Evolutionary conservation across 768 basidiomycete genomes (phyloP).

Genomic region (Lactifluus echinatus): DNA sequence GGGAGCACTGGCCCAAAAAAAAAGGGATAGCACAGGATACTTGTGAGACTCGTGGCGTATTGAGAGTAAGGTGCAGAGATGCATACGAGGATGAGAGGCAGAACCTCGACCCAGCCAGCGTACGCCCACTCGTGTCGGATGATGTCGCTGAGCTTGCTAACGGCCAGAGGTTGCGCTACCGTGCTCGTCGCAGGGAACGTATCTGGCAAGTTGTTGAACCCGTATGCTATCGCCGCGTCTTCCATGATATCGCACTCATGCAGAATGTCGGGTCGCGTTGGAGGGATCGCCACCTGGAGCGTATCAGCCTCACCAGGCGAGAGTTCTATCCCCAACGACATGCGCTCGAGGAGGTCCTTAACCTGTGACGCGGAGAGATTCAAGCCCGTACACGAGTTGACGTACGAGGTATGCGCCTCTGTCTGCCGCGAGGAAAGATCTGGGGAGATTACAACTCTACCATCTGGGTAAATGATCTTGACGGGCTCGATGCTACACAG

Average conservation of each 20-base stretch:
- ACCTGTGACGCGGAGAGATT: conserved; percentile 57
- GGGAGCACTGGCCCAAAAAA: conserved; percentile 67
- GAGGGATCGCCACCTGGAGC: conserved; percentile 69
- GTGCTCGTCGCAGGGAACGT: conserved; percentile 92
- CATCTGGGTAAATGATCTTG: conserved; percentile 72
- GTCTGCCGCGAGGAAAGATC: conserved; percentile 67
- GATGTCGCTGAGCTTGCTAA: conserved; percentile 85
- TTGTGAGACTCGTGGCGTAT: too few relatives aligned
- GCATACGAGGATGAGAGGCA: conserved; percentile 86
- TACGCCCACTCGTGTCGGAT: conserved; percentile 86
- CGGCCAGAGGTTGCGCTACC: conserved; percentile 83
- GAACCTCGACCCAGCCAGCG: conserved; percentile 92
- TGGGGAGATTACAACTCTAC: conserved; percentile 67
- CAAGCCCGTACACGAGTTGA: conserved; percentile 94
- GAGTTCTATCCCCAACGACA: conserved; percentile 60
- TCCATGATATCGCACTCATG: conserved; percentile 99
- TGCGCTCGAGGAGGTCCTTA: conserved; percentile 64
- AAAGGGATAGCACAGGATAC: too few relatives aligned
- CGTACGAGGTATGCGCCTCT: conserved; percentile 75
- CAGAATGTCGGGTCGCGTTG: conserved; percentile 96
- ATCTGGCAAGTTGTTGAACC: conserved; percentile 92
- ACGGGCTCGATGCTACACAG: conserved; percentile 81
- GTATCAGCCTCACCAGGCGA: conserved; percentile 53
- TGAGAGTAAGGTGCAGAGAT: too few relatives aligned
- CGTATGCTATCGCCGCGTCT: conserved; percentile 95